Evolutionary conservation across 192 early-diverging fungal species (phyloP).

Genomic region (Coemansia sp.): DNA sequence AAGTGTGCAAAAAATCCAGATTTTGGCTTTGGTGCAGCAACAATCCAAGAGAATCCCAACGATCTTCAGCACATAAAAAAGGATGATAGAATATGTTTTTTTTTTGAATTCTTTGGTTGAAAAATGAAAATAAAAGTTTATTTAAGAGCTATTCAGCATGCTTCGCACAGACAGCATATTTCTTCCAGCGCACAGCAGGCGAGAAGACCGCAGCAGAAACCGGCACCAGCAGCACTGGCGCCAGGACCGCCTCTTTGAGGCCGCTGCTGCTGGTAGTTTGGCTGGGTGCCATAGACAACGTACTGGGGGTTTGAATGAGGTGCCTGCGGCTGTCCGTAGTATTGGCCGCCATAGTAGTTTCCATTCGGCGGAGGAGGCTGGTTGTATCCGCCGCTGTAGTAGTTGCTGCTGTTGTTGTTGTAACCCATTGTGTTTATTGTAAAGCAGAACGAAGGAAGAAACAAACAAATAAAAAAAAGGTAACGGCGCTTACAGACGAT

Average conservation of each 20-base stretch:
- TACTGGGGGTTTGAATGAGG: constrained; percentile 20
- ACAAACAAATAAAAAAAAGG: background rate
- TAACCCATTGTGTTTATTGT: constrained; percentile 11
- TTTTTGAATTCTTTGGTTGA: background rate
- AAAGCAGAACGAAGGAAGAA: background rate
- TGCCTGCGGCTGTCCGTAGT: constrained; percentile 24
- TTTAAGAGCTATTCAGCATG: background rate
- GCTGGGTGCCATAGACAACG: constrained; percentile 5
- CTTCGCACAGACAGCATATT: constrained; percentile 13
- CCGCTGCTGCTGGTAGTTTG: background rate
- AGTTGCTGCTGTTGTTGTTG: constrained; percentile 5
- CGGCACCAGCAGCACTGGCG: constrained; percentile 15
- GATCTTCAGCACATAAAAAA: too few relatives aligned
- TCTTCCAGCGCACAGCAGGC: constrained; percentile 21
- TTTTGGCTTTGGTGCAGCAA: too few relatives aligned
- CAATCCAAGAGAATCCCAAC: too few relatives aligned
- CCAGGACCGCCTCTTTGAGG: constrained; percentile 6
- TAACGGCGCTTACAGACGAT: background rate
- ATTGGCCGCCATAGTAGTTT: constrained; percentile 15
- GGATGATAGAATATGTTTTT: background rate
- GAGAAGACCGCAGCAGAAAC: constrained; percentile 22
- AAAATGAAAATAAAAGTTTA: background rate
- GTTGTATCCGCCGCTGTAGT: constrained; percentile 19
- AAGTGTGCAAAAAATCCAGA: too few relatives aligned
- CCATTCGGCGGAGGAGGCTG: constrained; percentile 13